Percentiles rank a stretch among this genome's conserved stretches.
Evolutionary conservation across 345 rosid genomes (phyloP).

Genomic region (Melaleuca alternifolia): DNA sequence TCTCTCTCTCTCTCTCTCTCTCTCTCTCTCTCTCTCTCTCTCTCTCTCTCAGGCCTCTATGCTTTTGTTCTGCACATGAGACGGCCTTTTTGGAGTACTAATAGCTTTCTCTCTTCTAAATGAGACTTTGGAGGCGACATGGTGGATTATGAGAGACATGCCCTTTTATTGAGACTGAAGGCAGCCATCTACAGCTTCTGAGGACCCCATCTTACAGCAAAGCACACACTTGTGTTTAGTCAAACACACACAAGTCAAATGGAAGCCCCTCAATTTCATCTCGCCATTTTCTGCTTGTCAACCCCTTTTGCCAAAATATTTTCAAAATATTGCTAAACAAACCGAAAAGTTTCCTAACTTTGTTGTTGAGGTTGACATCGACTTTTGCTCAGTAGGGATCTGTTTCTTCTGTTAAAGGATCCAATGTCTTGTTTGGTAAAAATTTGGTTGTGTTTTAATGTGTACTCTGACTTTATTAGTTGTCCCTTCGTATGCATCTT

Average conservation of each 20-base stretch:
- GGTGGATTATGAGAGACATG: background rate
- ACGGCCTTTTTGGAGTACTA: background rate
- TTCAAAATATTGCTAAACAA: background rate
- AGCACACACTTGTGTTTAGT: background rate
- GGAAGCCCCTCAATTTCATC: background rate
- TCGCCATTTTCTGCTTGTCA: background rate
- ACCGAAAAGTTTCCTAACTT: background rate
- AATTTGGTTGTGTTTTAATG: background rate
- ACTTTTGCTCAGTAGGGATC: background rate
- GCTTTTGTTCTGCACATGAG: background rate
- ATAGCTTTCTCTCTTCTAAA: background rate
- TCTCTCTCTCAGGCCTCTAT: background rate
- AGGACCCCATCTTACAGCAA: background rate
- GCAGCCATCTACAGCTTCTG: background rate
- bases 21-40: constrained; percentile 4
- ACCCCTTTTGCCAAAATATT: background rate
- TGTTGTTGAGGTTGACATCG: background rate
- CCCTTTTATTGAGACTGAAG: background rate
- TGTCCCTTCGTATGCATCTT: background rate
- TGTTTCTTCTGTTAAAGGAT: background rate
- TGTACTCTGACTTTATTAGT: background rate
- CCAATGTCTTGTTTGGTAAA: background rate
- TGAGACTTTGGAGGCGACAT: background rate
- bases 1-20: constrained; percentile 12
- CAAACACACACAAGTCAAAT: background rate